phyloP scores from a whole-genome alignment of 2,329 filamentous ascomycete genomes.

The Neofusicoccum umdonicola region DNA sequence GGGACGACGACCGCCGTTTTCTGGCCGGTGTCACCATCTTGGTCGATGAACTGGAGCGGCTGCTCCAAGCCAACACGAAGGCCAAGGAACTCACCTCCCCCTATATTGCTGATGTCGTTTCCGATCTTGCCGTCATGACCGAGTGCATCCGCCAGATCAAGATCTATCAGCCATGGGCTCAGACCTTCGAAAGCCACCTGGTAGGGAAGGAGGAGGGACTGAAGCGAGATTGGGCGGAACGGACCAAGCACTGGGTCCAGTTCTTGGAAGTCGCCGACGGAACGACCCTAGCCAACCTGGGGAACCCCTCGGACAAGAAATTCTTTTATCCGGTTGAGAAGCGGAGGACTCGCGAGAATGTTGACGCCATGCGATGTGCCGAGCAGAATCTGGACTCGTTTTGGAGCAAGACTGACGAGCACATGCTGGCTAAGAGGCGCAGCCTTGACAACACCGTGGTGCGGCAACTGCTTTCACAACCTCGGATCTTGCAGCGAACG shows the following conservation, averaged over 20 bases:
- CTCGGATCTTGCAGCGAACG: slow-evolving; percentile 47
- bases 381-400: slow-evolving; percentile 51
- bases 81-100: slow-evolving; percentile 41
- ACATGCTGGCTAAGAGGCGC: slow-evolving; percentile 11
- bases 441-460: slow-evolving; percentile 16
- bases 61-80: slow-evolving; percentile 39
- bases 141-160: slow-evolving; percentile 48
- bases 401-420: slow-evolving; percentile 41
- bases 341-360: slow-evolving; percentile 46
- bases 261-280: slow-evolving; percentile 6
- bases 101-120: slow-evolving; percentile 37
- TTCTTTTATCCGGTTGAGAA: slow-evolving; percentile 52
- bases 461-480: slow-evolving; percentile 26
- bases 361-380: slow-evolving; percentile 44
- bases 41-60: slow-evolving; percentile 51
- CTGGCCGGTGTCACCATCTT: slow-evolving; percentile 35
- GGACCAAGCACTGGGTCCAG: slow-evolving; percentile 8
- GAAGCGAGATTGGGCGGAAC: slow-evolving; percentile 5
- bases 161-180: slow-evolving; percentile 51
- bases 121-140: slow-evolving; percentile 47
- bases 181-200: slow-evolving; percentile 33
- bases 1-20: slow-evolving; percentile 38
- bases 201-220: slow-evolving; percentile 11
- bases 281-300: slow-evolving; percentile 22
- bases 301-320: slow-evolving; percentile 36